Conservation (phyloP, 331 rosid genomes). For the Spiraea crenata region DNA sequence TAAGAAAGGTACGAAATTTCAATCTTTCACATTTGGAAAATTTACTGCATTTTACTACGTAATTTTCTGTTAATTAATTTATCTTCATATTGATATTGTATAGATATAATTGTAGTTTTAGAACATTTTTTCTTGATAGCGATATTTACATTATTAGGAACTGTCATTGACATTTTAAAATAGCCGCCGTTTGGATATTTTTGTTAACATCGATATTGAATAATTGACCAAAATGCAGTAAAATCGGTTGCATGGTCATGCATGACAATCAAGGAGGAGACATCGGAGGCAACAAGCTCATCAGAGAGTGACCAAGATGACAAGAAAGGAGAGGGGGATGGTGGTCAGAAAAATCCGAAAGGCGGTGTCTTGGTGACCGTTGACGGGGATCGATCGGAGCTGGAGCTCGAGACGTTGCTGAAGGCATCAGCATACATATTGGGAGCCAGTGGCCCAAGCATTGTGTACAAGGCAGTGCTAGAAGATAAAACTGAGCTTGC, state of each 20-base stretch:
- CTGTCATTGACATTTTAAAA: too few relatives aligned
- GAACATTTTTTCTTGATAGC: too few relatives aligned
- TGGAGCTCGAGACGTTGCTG: constrained; percentile 70
- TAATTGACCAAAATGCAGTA: not conserved
- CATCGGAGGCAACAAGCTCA: constrained; percentile 71
- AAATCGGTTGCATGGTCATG: constrained; percentile 48
- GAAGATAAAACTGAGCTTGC: constrained; percentile 74
- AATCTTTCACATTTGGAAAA: not conserved
- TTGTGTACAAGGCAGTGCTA: constrained; percentile 83
- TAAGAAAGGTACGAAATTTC: not conserved
- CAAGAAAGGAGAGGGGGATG: not conserved
- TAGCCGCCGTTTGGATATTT: too few relatives aligned
- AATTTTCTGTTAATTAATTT: not conserved
- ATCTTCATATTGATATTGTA: not conserved
- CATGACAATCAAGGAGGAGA: constrained; percentile 51
- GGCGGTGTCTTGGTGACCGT: constrained; percentile 55
- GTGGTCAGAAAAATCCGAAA: constrained; percentile 1
- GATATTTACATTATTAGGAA: too few relatives aligned
- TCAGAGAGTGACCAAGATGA: constrained; percentile 67
- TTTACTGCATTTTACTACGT: not conserved
- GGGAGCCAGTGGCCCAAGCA: constrained; percentile 64
- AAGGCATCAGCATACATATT: constrained; percentile 81
- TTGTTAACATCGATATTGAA: not conserved
- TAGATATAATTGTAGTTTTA: not conserved
- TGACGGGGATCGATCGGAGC: constrained; percentile 57